Evolutionary conservation across 192 early-diverging fungal species (phyloP), one percentile per base, ranked within the genome.

Genomic region (Podochytrium sp.): DNA sequence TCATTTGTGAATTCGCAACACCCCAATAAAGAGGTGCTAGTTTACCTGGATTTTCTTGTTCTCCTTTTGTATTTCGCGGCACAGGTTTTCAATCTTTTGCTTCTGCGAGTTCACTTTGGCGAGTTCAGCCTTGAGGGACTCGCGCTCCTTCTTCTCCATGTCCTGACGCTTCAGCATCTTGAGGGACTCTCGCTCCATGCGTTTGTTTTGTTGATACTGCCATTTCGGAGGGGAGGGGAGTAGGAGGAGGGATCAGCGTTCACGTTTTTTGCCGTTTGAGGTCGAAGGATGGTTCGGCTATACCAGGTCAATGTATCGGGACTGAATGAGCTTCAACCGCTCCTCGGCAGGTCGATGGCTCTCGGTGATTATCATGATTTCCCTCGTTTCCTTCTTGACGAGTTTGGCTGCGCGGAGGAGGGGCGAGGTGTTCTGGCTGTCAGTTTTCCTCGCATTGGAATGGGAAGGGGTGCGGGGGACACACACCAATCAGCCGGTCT

Each of bases 341-440:
- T 80, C 85, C 34, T 79, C 83, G 27, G 85, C 68, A 38, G 66
- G 38, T 38, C 51, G 47, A 56, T 82, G 78, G 18, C 79, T 81
- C 50, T 88, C 81, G 33, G 80, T 78, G 10, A 85, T 70, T 33
- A 84, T 76, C 25, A 67, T 76, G 20, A 88, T 82, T 53, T 89
- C 86, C 50, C 74, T 85, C 42, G 83, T 80, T 20, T 85, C 82
- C 66, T 88, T 89, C 73, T 84, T 88, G 57, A 89, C 78, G 5
- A 82, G 83, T 59, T 84, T 85, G 18, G 85, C 88, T 89, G 79
- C n/a, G n/a, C n/a, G n/a, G n/a, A n/a, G n/a, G n/a, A n/a, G n/a
- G n/a, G n/a, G n/a, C n/a, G n/a, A n/a, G n/a, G n/a, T 18, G 16
- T 20, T 56, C 6, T 23, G 5, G n/a, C 18, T 39, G 18, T 56